phyloP scores from a whole-genome alignment of 2,329 filamentous ascomycete genomes.

The Mycosphaerelloides madeirae region DNA sequence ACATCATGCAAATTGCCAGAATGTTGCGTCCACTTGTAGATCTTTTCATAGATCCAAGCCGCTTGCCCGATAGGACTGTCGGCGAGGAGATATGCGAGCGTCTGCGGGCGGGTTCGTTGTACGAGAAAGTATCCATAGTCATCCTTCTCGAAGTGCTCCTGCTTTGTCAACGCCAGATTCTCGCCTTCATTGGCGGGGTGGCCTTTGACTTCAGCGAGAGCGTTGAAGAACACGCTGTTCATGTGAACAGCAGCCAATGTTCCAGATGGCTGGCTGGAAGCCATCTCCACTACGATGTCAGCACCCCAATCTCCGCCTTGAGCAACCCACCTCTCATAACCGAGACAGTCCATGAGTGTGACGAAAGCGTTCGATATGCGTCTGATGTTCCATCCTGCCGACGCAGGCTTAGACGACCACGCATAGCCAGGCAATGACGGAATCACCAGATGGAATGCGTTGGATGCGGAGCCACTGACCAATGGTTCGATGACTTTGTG shows the following conservation, averaged over 20 bases:
- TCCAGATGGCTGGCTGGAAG: background rate
- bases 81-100: constrained; percentile 15
- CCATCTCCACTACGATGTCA: background rate
- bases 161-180: background rate
- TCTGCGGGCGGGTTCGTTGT: constrained; percentile 11
- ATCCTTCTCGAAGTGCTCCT: background rate
- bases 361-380: constrained; percentile 40
- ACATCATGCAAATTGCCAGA: constrained; percentile 19
- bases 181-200: background rate
- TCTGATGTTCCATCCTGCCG: constrained; percentile 16
- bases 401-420: constrained; percentile 34
- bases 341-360: constrained; percentile 63
- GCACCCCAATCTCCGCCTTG: constrained; percentile 67
- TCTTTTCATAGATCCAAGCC: constrained; percentile 24
- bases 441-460: constrained; percentile 45
- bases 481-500: constrained; percentile 28
- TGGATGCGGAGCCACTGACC: constrained; percentile 21
- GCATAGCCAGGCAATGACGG: constrained; percentile 44
- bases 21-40: constrained; percentile 13
- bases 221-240: constrained; percentile 1
- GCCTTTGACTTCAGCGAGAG: background rate
- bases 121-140: constrained; percentile 6
- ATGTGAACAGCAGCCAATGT: background rate
- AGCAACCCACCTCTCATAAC: constrained; percentile 54
- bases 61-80: constrained; percentile 22